Conservation (phyloP, 2,329 filamentous ascomycete species). For the Massarina eburnea region DNA sequence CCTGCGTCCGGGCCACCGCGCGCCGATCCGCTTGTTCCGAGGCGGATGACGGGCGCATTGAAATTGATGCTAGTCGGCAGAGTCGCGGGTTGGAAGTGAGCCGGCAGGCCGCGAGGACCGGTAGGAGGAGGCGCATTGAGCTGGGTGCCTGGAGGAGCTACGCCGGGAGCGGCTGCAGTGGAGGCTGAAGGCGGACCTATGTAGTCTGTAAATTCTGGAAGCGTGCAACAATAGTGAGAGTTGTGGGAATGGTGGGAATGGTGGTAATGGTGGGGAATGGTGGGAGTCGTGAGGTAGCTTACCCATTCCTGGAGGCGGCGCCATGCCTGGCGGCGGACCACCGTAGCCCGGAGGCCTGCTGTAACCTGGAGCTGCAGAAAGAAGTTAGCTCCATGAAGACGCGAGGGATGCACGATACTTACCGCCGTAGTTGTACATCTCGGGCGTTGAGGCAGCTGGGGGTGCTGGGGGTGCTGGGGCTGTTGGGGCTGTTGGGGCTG, state of each 20-base stretch:
- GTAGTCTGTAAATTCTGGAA: conserved; percentile 3
- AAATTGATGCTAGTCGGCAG: conserved; percentile 95
- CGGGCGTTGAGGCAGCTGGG: background rate
- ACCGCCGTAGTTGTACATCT: conserved; percentile 43
- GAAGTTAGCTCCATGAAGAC: conserved; percentile 27
- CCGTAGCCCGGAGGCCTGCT: conserved; percentile 74
- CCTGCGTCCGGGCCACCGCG: conserved; percentile 57
- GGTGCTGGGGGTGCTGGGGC: background rate
- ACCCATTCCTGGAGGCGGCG: conserved; percentile 82
- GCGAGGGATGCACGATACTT: conserved; percentile 8
- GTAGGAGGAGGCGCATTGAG: conserved; percentile 72
- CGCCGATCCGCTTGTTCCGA: conserved; percentile 72
- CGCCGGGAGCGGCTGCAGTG: conserved; percentile 66
- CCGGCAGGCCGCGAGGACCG: conserved; percentile 76
- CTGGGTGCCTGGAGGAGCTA: conserved; percentile 75
- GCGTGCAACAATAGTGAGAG: background rate
- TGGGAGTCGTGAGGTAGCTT: conserved; percentile 45
- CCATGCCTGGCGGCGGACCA: conserved; percentile 73
- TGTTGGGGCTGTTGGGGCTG: background rate
- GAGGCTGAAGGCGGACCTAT: conserved; percentile 72
- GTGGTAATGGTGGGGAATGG: background rate
- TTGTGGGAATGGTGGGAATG: background rate
- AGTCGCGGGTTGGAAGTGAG: conserved; percentile 84
- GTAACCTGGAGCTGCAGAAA: conserved; percentile 60
- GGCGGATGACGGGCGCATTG: conserved; percentile 90